Conservation (phyloP, 352 stramenopile genomes). For the Halophytophthora batemanensis region DNA sequence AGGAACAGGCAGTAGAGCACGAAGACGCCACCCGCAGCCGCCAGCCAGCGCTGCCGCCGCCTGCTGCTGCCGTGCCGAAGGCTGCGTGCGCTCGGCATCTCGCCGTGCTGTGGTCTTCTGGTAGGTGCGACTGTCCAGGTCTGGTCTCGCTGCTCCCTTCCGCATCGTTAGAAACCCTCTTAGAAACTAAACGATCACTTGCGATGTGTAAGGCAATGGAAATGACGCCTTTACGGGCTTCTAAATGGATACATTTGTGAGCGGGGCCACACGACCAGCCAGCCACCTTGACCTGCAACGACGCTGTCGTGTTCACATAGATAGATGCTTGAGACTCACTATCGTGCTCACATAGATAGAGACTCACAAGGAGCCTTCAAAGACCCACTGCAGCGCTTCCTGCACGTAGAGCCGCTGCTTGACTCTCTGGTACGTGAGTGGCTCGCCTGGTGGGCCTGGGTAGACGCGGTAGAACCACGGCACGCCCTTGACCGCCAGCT, state of each 20-base stretch:
- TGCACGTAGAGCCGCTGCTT: conserved; percentile 38
- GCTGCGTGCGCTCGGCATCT: conserved; percentile 16
- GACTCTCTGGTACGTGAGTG: conserved; percentile 27
- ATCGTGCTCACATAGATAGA: conserved; percentile 2
- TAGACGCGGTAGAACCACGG: conserved; percentile 58
- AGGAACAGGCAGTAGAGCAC: conserved; percentile 23
- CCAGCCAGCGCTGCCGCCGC: conserved; percentile 18
- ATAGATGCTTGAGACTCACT: conserved; percentile 2
- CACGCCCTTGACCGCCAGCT: conserved; percentile 55
- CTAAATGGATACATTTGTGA: conserved; percentile 2
- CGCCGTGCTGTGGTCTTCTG: not conserved
- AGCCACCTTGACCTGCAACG: conserved; percentile 10
- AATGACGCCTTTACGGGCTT: not conserved
- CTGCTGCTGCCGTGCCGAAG: conserved; percentile 6
- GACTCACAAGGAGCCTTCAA: conserved; percentile 18
- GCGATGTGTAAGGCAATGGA: not conserved
- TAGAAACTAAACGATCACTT: not conserved
- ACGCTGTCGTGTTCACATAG: conserved; percentile 10
- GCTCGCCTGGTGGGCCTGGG: conserved; percentile 25
- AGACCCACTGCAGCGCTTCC: conserved; percentile 25
- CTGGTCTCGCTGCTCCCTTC: too few species aligned
- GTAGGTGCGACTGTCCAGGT: not conserved
- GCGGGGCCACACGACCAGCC: not conserved
- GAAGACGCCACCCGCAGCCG: conserved; percentile 8
- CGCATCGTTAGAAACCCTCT: too few species aligned